Conservation (phyloP, 768 basidiomycete species). For the Tylopilus sp. region DNA sequence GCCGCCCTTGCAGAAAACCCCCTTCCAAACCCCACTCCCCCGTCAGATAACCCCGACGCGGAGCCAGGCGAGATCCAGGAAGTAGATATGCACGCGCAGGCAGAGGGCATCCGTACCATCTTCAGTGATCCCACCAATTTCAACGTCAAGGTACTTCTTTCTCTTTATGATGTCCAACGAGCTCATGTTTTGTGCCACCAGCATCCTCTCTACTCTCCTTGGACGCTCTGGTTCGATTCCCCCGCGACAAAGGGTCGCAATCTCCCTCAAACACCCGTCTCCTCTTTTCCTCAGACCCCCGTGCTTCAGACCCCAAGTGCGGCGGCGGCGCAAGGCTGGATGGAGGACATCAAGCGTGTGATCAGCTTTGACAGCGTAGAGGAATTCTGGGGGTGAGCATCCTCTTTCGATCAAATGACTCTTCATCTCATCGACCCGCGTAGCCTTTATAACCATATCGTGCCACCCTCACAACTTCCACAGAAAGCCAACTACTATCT, state of each 20-base stretch:
- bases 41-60: conserved; percentile 36
- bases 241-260: conserved; percentile 88
- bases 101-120: conserved; percentile 83
- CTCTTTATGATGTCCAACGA: neutral
- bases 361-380: conserved; percentile 96
- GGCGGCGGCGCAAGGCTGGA: conserved; percentile 85
- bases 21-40: conserved; percentile 6
- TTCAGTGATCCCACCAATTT: conserved; percentile 92
- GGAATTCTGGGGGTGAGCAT: conserved; percentile 95
- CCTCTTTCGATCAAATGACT: neutral
- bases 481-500: conserved; percentile 99
- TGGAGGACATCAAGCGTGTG: conserved; percentile 98
- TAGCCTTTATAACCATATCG: conserved; percentile 95
- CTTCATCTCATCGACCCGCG: conserved; percentile 10
- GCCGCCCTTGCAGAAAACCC: conserved; percentile 65
- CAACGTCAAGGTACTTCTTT: conserved; percentile 81
- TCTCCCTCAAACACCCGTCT: conserved; percentile 77
- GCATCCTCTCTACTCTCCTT: conserved; percentile 92
- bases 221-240: conserved; percentile 99
- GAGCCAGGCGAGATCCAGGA: conserved; percentile 89
- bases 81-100: conserved; percentile 79
- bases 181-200: conserved; percentile 29
- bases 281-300: conserved; percentile 76
- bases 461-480: conserved; percentile 89
- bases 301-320: conserved; percentile 68